phyloP scores from a whole-genome alignment of 352 stramenopile genomes.

The Thalassiosira livingstoniorum region DNA sequence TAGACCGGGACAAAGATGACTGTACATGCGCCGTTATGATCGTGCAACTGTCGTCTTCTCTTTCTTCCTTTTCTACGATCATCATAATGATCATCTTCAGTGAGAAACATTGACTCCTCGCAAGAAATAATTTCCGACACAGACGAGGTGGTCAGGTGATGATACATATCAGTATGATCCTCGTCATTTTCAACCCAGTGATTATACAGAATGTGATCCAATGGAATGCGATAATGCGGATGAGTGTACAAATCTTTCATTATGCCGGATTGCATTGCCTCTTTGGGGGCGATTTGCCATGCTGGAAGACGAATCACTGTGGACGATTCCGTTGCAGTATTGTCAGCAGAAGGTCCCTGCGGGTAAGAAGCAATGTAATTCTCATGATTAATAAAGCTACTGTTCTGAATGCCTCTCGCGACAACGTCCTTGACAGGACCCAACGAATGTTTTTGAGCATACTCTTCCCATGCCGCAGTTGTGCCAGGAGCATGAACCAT shows the following conservation, averaged over 20 bases:
- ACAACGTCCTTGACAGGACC: slow-evolving; percentile 3
- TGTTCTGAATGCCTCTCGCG: slow-evolving; percentile 19
- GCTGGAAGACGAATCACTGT: slow-evolving; percentile 1
- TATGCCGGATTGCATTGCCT: slow-evolving; percentile 19
- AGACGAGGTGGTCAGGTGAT: no score
- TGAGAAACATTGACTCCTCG: background rate
- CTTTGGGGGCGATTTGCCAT: slow-evolving; percentile 23
- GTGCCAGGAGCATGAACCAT: background rate
- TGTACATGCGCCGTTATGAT: background rate
- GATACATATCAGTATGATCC: no score
- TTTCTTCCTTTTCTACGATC: no score
- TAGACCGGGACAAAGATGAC: slow-evolving; percentile 29
- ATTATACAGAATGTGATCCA: slow-evolving; percentile 25
- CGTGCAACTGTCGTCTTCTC: no score
- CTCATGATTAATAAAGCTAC: background rate
- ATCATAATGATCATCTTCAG: background rate
- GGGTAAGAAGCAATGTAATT: background rate
- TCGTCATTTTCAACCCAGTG: no score
- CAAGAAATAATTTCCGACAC: slow-evolving; percentile 16
- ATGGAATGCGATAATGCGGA: slow-evolving; percentile 9
- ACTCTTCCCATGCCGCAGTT: slow-evolving; percentile 24
- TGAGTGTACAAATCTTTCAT: slow-evolving; percentile 39
- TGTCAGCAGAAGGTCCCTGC: no score
- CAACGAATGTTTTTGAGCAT: slow-evolving; percentile 26
- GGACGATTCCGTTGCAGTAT: no score